Evolutionary conservation across 495 filamentous ascomycete species (phyloP), one percentile per base, ranked within the genome.

Genomic region (Hypoxylon perforatum): DNA sequence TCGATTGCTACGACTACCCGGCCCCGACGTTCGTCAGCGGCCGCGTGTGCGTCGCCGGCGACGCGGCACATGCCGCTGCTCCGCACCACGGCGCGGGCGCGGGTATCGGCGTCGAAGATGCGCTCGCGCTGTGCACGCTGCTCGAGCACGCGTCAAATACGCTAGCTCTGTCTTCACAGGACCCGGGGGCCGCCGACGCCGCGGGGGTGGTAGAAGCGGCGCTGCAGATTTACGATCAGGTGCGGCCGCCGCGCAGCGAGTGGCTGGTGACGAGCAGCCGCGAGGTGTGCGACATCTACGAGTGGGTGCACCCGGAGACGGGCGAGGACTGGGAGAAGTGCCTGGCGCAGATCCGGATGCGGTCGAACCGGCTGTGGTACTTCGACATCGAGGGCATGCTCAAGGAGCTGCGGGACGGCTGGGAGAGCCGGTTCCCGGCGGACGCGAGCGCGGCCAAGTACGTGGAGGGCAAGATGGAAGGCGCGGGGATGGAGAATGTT

Each of bases 1-100:
- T 82, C 57, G 82, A 84, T 50, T 71, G 64, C 17, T 62, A 65
- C 10, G 77, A 80, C 1, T 53, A 76, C 35, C 82, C 82, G 0
- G 76, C 73, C 0, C 73, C 77, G 11, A 54, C 25, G 4, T 84
- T 76, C 19, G 59, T 61, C 4, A n/a, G 47, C 2, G 65, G 69
- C 8, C 44, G 46, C 28, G 47, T 76, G 3, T 64, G 61, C 19
- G 42, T 76, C 1, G 69, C 72, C 10, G 67, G 69, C 4, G 74
- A 76, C 51, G 80, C 80, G 3, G 80, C 81, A 2, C 80, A 82
- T 61, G 79, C 79, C 4, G 61, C 76, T 0, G 52, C 72, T 0
- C 81, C 81, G 17, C 59, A 62, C 21, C 59, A 62, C 21, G 59
- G 59, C 0, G 59, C 59, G 0, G 59, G 60, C 11, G 60, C 60